phyloP scores from a whole-genome alignment of 1,284 basidiomycete species.

The Ustilago curta region DNA sequence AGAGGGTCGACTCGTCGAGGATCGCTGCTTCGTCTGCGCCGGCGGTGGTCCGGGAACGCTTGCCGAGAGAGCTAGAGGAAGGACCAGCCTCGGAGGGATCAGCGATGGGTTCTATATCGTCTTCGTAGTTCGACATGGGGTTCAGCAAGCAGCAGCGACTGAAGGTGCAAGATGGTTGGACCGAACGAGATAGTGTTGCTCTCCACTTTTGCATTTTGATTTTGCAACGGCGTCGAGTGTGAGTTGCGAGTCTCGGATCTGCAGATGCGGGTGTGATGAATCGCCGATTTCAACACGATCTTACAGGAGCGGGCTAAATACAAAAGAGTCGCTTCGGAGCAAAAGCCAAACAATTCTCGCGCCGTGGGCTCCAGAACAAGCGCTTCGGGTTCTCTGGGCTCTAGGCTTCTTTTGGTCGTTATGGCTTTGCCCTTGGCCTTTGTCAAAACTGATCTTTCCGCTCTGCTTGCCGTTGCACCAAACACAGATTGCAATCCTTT shows the following conservation, averaged over 20 bases:
- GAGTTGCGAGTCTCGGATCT: no score
- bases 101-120: slow-evolving; percentile 52
- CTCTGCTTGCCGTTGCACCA: no score
- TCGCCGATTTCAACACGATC: no score
- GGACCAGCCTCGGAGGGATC: slow-evolving; percentile 29
- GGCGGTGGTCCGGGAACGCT: slow-evolving; percentile 17
- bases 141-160: no score
- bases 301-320: no score
- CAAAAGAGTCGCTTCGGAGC: no score
- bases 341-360: no score
- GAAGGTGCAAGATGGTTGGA: background rate
- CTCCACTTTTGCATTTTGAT: background rate
- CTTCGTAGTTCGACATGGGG: slow-evolving; percentile 53
- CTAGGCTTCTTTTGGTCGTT: slow-evolving; percentile 1
- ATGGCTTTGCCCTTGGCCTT: background rate
- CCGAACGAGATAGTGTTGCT: background rate
- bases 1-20: slow-evolving; percentile 2
- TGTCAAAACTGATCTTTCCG: background rate
- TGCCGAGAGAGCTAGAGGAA: slow-evolving; percentile 31
- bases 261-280: no score
- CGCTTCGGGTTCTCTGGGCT: slow-evolving; percentile 50
- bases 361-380: slow-evolving; percentile 30
- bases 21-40: background rate
- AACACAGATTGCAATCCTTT: no score
- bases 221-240: background rate